A percentile compares a stretch with the other conserved stretches of the same genome.
These are phyloP conservation scores for Panaeolus cyanescens DNA, from an alignment of 768 basidiomycete genomes.

Conservation along the genomic window DNA sequence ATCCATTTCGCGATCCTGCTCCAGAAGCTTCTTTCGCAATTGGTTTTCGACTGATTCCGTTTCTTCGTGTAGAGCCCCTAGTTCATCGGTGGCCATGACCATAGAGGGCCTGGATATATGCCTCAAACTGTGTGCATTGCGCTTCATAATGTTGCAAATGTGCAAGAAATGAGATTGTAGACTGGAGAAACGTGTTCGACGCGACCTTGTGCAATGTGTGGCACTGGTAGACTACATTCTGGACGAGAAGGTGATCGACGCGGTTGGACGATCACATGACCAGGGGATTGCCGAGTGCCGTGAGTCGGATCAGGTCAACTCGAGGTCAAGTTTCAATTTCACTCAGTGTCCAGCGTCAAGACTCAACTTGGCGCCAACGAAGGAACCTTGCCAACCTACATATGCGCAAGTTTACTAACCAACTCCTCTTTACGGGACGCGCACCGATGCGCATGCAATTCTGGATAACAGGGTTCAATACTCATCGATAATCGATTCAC, in stretches of 20 bases:
- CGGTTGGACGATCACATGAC: background rate
- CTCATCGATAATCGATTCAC: too few relatives aligned
- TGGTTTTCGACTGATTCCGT: slow-evolving; percentile 62
- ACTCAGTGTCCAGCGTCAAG: too few relatives aligned
- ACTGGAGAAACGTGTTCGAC: background rate
- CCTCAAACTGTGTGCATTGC: slow-evolving; percentile 65
- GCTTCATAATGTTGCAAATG: slow-evolving; percentile 36
- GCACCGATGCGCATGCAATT: too few relatives aligned
- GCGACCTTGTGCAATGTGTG: background rate
- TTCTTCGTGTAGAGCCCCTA: slow-evolving; percentile 59
- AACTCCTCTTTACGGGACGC: too few relatives aligned
- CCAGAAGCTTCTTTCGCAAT: slow-evolving; percentile 62
- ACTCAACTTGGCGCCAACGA: too few relatives aligned
- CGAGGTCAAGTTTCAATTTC: too few relatives aligned
- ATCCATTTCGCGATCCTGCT: slow-evolving; percentile 72
- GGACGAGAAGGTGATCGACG: background rate
- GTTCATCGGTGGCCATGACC: slow-evolving; percentile 54
- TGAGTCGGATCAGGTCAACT: too few relatives aligned
- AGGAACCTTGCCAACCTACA: too few relatives aligned
- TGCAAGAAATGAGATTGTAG: background rate
- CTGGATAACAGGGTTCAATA: too few relatives aligned
- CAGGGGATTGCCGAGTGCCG: background rate
- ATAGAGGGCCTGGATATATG: slow-evolving; percentile 55
- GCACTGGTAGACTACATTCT: background rate
- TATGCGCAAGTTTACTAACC: too few relatives aligned